Conservation (phyloP, 306 rosid species). For the Cucumis melo region DNA sequence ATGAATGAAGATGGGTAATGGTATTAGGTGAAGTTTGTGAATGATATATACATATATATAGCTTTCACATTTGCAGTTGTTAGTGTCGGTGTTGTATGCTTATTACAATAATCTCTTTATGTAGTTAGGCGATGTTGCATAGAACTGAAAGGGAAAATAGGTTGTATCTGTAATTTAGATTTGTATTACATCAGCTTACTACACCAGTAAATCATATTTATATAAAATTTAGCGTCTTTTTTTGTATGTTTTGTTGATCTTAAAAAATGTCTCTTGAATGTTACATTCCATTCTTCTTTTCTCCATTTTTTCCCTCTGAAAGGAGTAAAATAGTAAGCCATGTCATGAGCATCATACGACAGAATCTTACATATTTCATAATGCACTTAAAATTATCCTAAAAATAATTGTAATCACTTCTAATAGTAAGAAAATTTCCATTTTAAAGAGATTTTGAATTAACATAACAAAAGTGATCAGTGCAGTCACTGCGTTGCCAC, state of each 20-base stretch:
- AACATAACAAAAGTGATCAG: too few relatives aligned
- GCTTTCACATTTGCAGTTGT: constrained; percentile 3
- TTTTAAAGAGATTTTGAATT: too few relatives aligned
- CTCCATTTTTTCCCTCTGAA: not conserved
- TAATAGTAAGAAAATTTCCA: too few relatives aligned
- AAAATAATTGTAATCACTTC: too few relatives aligned
- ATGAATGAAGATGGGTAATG: constrained; percentile 1
- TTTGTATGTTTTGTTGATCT: not conserved
- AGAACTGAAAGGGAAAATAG: constrained; percentile 3
- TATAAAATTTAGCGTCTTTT: not conserved
- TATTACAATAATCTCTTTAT: not conserved
- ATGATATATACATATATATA: not conserved
- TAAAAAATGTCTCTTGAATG: not conserved
- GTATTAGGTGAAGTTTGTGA: not conserved
- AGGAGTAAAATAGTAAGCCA: not conserved
- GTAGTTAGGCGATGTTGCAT: constrained; percentile 6
- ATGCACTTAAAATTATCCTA: too few relatives aligned
- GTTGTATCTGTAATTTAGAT: constrained; percentile 5
- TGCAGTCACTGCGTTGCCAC: too few relatives aligned
- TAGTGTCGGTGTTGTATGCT: constrained; percentile 3
- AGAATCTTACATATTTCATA: too few relatives aligned
- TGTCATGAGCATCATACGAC: not conserved
- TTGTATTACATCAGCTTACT: constrained; percentile 1
- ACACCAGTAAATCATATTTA: constrained; percentile 2
- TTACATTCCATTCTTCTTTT: not conserved